These are phyloP conservation scores for Dentipellis sp. DNA, from an alignment of 768 basidiomycete species.

Conservation along the genomic window DNA sequence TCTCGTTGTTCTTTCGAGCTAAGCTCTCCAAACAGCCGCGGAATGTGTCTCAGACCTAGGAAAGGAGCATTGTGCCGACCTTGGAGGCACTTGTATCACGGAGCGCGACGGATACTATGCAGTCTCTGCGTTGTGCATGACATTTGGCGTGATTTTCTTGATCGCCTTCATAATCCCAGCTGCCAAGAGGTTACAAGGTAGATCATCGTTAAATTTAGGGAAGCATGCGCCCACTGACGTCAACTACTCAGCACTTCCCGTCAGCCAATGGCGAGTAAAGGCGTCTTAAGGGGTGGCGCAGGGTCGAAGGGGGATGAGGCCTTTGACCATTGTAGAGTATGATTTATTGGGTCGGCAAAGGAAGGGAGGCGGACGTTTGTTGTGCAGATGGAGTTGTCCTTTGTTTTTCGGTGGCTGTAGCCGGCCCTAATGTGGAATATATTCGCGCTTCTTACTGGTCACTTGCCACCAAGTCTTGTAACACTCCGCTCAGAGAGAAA, in stretches of 20 bases:
- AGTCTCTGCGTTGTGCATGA: slow-evolving; percentile 70
- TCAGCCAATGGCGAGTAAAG: slow-evolving; percentile 58
- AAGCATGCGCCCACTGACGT: not conserved
- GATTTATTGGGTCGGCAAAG: not conserved
- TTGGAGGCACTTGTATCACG: slow-evolving; percentile 74
- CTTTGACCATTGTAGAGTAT: not conserved
- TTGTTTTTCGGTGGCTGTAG: not conserved
- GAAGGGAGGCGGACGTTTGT: not conserved
- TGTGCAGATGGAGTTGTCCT: not conserved
- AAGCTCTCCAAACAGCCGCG: slow-evolving; percentile 34
- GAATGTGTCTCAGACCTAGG: slow-evolving; percentile 95
- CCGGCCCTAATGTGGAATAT: not conserved
- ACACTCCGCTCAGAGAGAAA: not conserved
- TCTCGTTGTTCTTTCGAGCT: not conserved
- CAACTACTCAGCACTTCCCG: slow-evolving; percentile 44
- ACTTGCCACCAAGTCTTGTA: not conserved
- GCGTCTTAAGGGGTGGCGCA: not conserved
- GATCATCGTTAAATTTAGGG: slow-evolving; percentile 18
- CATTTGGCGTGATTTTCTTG: slow-evolving; percentile 65
- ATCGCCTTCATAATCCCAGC: slow-evolving; percentile 76
- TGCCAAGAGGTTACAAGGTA: slow-evolving; percentile 80
- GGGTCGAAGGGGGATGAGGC: too few species aligned
- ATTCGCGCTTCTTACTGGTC: not conserved
- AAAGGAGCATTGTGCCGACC: slow-evolving; percentile 62
- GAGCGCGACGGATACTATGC: slow-evolving; percentile 90